Evolutionary conservation across 768 basidiomycete genomes (phyloP), one percentile per base, ranked within the genome.

Genomic region (Leucocoprinus leucothites): DNA sequence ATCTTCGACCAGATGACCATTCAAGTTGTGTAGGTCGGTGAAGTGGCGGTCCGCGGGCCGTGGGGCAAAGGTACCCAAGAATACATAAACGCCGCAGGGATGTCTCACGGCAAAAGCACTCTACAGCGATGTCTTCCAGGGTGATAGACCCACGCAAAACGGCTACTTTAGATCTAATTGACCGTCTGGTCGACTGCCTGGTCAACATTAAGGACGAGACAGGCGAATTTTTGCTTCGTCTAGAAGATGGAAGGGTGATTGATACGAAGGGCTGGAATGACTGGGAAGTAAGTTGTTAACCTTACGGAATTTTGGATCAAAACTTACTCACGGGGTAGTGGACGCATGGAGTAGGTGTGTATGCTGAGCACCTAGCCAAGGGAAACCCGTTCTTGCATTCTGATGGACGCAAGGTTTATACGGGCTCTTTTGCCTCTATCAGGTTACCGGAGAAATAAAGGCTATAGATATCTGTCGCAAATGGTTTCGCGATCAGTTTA

Each of bases 191-290:
- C 54, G 51, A 74, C 44, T 76, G 74, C 49, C 66, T 78, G 11
- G 77, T 82, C 53, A 77, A 79, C 53, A 80, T 82, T 65, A 71
- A 77, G 56, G 82, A 82, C 63, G 72, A 73, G 58, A 75, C 73
- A 0, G 80, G 81, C 35, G 73, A 80, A 62, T 82, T 78, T 65
- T 63, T 83, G 18, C 61, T 80, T 63, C 67, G 70, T 11, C 64
- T 80, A n/a, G 66, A 67, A 13, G 78, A 82, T 64, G 80, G 80
- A 3, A 71, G 78, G 24, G 63, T 77, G 36, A 79, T 82, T 40
- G 80, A 84, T 58, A 82, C 81, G 1, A 83, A 83, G 58, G 77
- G 78, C 6, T 82, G 80, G 80, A 72, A 79, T 52, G 79, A 80
- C 51, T 83, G 81, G 80, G 79, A 82, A 64, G 74, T 70, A 42